Evolutionary conservation across 352 stramenopile genomes (phyloP), one percentile per base, ranked within the genome.

Genomic region (Phytophthora europaea): DNA sequence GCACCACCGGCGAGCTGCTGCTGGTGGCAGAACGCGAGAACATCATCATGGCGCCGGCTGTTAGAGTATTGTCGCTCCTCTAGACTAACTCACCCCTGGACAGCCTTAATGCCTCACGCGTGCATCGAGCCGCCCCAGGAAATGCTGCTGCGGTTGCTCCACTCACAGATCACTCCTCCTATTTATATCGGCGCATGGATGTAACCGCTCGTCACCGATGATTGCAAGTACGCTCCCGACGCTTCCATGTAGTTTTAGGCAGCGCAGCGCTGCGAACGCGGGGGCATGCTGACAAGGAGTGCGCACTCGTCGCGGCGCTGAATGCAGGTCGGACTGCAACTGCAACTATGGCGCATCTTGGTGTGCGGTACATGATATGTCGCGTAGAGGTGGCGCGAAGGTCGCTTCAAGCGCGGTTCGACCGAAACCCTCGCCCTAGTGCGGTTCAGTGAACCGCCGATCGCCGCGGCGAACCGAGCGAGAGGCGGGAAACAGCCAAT

Each of bases 31-130:
- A 20, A 15, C 70, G 78, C 26, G 77, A 84, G 52, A 86, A 84
- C 73, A 83, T 75, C 78, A 82, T 84, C 80, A 84, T 84, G 22
- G 20, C 51, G 16, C 20, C n/a, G 23, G 15, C 15, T 20, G 38
- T 2, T 47, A 18, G 5, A n/a, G 4, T 31, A 31, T 31, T 31
- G 28, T 0, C 4, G 13, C 38, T 47, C n/a, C 38, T 47, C 6
- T 18, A 20, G 15, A 31, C 28, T 31, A 31, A 31, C 28, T 31
- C 28, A 31, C 28, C 8, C 38, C 38, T 23, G 55, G 38, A 33
- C 26, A n/a, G 57, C 50, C 36, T 58, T 38, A 28, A 67, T 10
- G 58, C n/a, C 8, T 23, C 26, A 51, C 20, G 31, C 7, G n/a
- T 57, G 45, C 47, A 36, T 60, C 7, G 38, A 57, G 23, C 16